Evolutionary conservation across 176 grass and related monocot species (phyloP), one percentile per base, ranked within the genome.

Genomic region (Aegilops bicornis): DNA sequence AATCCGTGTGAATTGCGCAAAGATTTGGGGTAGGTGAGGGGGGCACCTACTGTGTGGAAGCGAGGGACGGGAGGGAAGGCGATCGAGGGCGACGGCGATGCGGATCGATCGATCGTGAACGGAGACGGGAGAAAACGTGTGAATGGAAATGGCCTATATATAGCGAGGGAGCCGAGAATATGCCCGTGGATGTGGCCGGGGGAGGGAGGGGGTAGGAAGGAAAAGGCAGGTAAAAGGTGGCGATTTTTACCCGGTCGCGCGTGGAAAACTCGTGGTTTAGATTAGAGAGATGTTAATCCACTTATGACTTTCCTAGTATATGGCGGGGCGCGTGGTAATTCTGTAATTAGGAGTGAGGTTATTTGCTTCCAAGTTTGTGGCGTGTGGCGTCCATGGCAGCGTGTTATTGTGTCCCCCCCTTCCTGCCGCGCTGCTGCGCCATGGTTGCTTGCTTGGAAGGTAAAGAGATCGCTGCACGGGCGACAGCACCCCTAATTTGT

Each of bases 21-120:
- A 73, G 74, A 75, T 82, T 78, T 79, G 77, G 91, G 78, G 88
- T 91, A 88, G 85, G 82, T 52, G 72, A 91, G 64, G 77, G 77
- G 85, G 69, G 85, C 56, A 89, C 77, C 89, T 89, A 63, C 89
- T 82, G 66, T 84, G 67, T 42, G 64, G 80, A 65, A 35, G 37
- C 35, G 68, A 64, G 33, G 14, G 16, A 22, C 7, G 79, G 31
- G 50, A 54, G 50, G 29, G 31, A 67, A 79, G 7, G 39, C 47
- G n/a, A 47, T 27, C 58, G 66, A 60, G 40, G 87, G 87, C 42
- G 66, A 60, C 32, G 87, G 87, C 42, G 75, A 62, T 73, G 68
- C 24, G 84, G 77, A 13, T 32, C 19, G 54, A 12, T 45, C 11
- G 43, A 19, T 19, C 14, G 50, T 7, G 50, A 54, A 7, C 56